A percentile compares a stretch with the other conserved stretches of the same genome.
Conservation (phyloP, 208 protist species). For the Trichomonas vaginalis region DNA sequence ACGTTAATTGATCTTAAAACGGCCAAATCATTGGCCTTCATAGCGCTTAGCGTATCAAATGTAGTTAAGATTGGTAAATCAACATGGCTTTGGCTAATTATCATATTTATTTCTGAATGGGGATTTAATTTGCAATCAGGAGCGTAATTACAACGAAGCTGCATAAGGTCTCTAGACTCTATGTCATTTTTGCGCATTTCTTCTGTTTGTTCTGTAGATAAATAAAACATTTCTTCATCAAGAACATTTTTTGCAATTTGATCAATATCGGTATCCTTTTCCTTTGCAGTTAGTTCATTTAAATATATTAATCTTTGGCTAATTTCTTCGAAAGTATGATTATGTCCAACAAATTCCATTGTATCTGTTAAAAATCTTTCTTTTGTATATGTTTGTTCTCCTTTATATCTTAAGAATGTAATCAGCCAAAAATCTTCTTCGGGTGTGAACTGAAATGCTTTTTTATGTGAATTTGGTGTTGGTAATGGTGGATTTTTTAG, state of each 20-base stretch:
- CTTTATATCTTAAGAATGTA: not conserved
- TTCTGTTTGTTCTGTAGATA: not conserved
- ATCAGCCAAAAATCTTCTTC: not conserved
- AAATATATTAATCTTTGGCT: not conserved
- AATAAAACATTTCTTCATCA: not conserved
- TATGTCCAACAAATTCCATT: not conserved
- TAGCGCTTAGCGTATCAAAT: not conserved
- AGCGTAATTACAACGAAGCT: not conserved
- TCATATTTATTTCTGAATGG: not conserved
- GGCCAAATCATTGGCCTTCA: not conserved
- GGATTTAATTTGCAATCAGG: not conserved
- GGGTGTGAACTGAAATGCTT: not conserved
- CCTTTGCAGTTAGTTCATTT: not conserved
- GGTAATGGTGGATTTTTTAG: not conserved
- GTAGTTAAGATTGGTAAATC: not conserved
- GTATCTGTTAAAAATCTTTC: not conserved
- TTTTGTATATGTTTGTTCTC: not conserved
- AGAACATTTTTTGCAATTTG: not conserved
- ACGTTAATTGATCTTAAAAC: not conserved
- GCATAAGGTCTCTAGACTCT: not conserved
- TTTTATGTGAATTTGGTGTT: not conserved
- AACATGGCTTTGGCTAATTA: not conserved
- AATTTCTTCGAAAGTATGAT: not conserved
- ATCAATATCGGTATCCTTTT: not conserved
- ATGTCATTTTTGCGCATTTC: not conserved